These are phyloP conservation scores for Rubia tinctorum DNA, from an alignment of 305 asterid species.

Conservation along the genomic window DNA sequence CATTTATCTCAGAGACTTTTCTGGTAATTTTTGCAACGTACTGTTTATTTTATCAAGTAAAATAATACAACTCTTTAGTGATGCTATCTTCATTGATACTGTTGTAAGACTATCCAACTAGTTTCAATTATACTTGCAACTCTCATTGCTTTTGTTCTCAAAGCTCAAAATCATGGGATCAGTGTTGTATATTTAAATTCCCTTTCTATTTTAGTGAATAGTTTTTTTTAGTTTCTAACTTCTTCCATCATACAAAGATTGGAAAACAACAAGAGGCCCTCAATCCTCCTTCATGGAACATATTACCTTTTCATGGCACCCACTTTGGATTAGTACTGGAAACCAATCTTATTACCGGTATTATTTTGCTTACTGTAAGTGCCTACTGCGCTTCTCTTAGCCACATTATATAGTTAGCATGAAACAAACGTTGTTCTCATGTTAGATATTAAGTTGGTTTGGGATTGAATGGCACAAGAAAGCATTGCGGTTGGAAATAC, in stretches of 20 bases:
- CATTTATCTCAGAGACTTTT: too few species aligned
- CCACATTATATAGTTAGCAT: too few species aligned
- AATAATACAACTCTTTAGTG: too few species aligned
- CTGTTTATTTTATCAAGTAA: too few species aligned
- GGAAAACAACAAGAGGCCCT: slow-evolving; percentile 74
- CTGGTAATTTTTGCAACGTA: too few species aligned
- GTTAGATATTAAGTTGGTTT: not conserved
- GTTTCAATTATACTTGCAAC: slow-evolving; percentile 69
- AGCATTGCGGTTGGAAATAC: slow-evolving; percentile 94
- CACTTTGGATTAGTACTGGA: slow-evolving; percentile 60
- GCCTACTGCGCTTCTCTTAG: too few species aligned
- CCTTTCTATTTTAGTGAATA: not conserved
- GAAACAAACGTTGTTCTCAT: not conserved
- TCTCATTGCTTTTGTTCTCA: slow-evolving; percentile 54
- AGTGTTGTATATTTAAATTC: slow-evolving; percentile 44
- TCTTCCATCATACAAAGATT: slow-evolving; percentile 38
- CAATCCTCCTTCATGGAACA: slow-evolving; percentile 90
- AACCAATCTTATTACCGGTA: slow-evolving; percentile 81
- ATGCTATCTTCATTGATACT: too few species aligned
- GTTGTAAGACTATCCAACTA: slow-evolving; percentile 13
- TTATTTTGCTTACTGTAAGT: slow-evolving; percentile 76
- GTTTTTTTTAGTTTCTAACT: not conserved
- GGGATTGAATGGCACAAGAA: slow-evolving; percentile 43
- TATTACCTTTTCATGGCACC: slow-evolving; percentile 62
- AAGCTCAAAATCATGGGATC: slow-evolving; percentile 80